Evolutionary conservation across 495 filamentous ascomycete species (phyloP), one percentile per base, ranked within the genome.

Genomic region (Neurospora sp.): DNA sequence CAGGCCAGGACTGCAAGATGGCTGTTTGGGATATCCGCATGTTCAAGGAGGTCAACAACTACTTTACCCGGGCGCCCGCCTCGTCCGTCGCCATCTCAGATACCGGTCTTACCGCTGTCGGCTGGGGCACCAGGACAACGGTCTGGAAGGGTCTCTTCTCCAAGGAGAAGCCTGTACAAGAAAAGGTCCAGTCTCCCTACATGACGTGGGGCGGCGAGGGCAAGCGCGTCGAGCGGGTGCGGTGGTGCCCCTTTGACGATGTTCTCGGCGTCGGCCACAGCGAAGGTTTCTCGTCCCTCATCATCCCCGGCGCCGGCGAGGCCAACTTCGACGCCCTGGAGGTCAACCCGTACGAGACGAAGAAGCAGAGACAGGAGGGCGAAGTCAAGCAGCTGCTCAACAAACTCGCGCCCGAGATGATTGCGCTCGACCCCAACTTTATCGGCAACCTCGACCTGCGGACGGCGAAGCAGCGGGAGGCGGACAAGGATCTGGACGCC

Each of bases 391-490:
- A 87, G 8, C 86, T 99, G 76, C 88, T 99, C 73, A 93, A 94
- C 85, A 99, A 99, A 85, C 85, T 99, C 46, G 90, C 94, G 77
- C 95, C 96, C 14, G 96, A 97, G 78, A 99, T 98, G 95, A 99
- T 99, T 70, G 92, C 93, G 11, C 84, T 98, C 3, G 90, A 98
- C 75, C 96, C 96, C 54, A 91, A 93, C 81, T 94, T 92, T 78
- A 88, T 99, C 76, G 96, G 96, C 41, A 92, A 89, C 48, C 85
- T 99, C 39, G 93, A 98, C 80, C 85, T 92, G 44, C 85, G 90
- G 78, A 91, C 89, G 71, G 89, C 91, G 75, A 85, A 91, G 82
- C 90, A 93, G 83, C 86, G 88, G 39, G 88, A 89, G 78, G 89
- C 89, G 71, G 91, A 94, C 78, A 87, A 87, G 76, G 90, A 96